A percentile compares a stretch with the other conserved stretches of the same genome.
Conservation (phyloP, 208 protist species). For the Acanthamoeba polyphaga region DNA sequence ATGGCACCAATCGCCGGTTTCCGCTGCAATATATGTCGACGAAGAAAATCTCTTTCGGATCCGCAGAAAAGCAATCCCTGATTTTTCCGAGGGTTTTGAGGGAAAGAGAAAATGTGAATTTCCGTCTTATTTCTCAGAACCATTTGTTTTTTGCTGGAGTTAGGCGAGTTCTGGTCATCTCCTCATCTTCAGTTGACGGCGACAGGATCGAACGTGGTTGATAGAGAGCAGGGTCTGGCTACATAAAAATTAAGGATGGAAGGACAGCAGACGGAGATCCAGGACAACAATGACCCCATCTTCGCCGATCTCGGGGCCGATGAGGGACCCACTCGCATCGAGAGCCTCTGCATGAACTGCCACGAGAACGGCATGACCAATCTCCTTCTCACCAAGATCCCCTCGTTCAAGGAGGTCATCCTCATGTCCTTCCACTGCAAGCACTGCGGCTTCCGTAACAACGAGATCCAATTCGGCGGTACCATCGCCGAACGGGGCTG, state of each 20-base stretch:
- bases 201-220: too few relatives aligned
- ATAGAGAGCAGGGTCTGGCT: too few relatives aligned
- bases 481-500: slow-evolving; percentile 82
- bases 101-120: neutral
- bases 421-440: slow-evolving; percentile 88
- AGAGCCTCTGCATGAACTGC: slow-evolving; percentile 91
- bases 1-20: neutral
- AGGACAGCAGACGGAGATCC: neutral
- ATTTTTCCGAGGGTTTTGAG: neutral
- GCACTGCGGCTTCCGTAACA: slow-evolving; percentile 89
- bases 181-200: neutral
- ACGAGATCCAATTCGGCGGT: slow-evolving; percentile 85
- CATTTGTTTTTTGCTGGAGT: neutral
- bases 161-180: neutral
- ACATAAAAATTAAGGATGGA: neutral
- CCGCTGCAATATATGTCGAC: neutral
- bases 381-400: slow-evolving; percentile 88
- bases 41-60: neutral
- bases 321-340: slow-evolving; percentile 80
- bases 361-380: slow-evolving; percentile 88
- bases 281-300: neutral
- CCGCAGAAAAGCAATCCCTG: neutral
- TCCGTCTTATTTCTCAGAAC: neutral
- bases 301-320: slow-evolving; percentile 46
- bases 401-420: slow-evolving; percentile 88